Base-by-base conservation (phyloP, 225 moss, liverwort and hornwort genomes). In the Bryum argenteum region DNA sequence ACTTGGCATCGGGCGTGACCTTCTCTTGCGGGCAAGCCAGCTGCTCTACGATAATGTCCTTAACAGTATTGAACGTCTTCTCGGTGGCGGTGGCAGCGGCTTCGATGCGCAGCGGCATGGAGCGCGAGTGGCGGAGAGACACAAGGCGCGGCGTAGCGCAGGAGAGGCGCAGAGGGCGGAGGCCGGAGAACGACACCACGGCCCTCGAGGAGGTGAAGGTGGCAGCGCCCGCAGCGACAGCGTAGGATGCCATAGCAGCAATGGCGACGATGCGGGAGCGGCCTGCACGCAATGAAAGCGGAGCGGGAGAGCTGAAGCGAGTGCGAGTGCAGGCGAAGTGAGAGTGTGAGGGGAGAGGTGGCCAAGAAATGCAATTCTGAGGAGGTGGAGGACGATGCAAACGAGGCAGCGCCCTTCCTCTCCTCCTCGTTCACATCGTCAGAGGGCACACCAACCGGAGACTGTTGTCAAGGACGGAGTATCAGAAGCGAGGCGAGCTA, bases 21-120 rank as follows among this genome's bases (percentile, higher is more conserved):
- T 12, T 6, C 0, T 51, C 13, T 1, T 0, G 1, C 3, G 22
- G 23, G 6, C 17, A 82, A 42, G 74, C 84, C 45, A 94, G 83
- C 79, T 94, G 91, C 72, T 84, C 80, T 47, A 69, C 80, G 56
- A 94, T 94, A 60, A 94, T 80, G 0, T 24, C 28, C 62, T 78
- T 80, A 2, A 91, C 85, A 37, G 56, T 56, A 3, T 6, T 0
- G 47, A 94, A 84, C 1, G 90, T 88, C 1, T 8, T 8, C 0
- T 56, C 20, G 33, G 44, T 3, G 16, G 77, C 69, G 24, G 70
- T 3, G 16, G 77, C 69, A 19, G 70, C n/a, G 16, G 58, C 80
- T 11, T 66, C 71, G 47, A 80, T 28, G 55, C 28, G 17, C 17
- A 70, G 14, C 14, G 61, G 17, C 39, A 19, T 2, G 15, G 26